Percentiles rank a stretch among this genome's conserved stretches.
phyloP scores from a whole-genome alignment of 768 basidiomycete species.

The Nevesoporus exiguus region DNA sequence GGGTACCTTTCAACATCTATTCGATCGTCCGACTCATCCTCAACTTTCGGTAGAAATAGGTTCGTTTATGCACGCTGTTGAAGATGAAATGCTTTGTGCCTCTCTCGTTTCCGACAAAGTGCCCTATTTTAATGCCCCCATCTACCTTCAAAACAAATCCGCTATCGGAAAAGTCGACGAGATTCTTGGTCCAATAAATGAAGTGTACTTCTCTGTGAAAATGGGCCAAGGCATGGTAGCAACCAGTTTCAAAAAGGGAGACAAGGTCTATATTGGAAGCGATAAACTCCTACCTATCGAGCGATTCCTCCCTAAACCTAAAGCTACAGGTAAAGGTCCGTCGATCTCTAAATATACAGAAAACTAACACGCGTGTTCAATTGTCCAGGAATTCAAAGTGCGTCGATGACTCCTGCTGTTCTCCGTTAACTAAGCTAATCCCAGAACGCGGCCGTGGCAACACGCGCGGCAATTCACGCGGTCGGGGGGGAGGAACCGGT shows the following conservation, averaged over 20 bases:
- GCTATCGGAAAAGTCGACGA: constrained; percentile 97
- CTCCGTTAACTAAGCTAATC: constrained; percentile 30
- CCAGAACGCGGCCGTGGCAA: constrained; percentile 46
- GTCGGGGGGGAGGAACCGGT: constrained; percentile 24
- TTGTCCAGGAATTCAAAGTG: constrained; percentile 29
- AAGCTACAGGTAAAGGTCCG: constrained; percentile 63
- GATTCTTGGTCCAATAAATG: constrained; percentile 98
- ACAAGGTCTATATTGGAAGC: constrained; percentile 96
- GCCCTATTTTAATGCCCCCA: constrained; percentile 98
- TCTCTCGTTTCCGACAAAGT: constrained; percentile 86
- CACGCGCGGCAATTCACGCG: constrained; percentile 23
- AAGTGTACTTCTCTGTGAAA: constrained; percentile 97
- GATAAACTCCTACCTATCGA: constrained; percentile 97
- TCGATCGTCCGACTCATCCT: constrained; percentile 2
- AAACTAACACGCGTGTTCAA: background rate
- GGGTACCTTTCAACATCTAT: constrained; percentile 38
- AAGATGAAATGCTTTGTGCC: constrained; percentile 96
- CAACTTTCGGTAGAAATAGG: constrained; percentile 70
- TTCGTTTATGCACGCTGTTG: constrained; percentile 89
- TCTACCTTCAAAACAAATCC: constrained; percentile 96
- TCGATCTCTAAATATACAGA: constrained; percentile 5
- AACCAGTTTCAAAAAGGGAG: constrained; percentile 92
- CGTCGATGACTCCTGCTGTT: constrained; percentile 2
- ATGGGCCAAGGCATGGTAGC: constrained; percentile 97
- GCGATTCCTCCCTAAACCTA: constrained; percentile 95